Percentiles rank a stretch among this genome's conserved stretches.
phyloP scores from a whole-genome alignment of 148 eudicot genomes.

The Camellia granthamiana region DNA sequence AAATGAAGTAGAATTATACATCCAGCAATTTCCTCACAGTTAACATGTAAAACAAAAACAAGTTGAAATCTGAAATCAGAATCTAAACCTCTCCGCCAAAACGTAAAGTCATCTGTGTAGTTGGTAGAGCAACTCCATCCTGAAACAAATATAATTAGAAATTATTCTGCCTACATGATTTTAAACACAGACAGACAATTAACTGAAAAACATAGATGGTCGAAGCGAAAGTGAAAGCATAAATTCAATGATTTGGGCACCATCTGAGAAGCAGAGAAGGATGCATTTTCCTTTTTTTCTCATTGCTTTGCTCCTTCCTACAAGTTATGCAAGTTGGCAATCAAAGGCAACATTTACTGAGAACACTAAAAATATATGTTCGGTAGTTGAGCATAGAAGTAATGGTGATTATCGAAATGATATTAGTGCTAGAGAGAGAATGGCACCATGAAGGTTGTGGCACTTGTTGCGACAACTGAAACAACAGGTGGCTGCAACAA shows the following conservation, averaged over 20 bases:
- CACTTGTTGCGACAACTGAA: neutral
- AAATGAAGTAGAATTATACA: neutral
- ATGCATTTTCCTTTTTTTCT: neutral
- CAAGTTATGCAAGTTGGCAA: neutral
- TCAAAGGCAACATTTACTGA: neutral
- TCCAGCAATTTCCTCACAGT: neutral
- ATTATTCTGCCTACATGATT: neutral
- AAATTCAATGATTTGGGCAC: neutral
- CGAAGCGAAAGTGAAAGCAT: neutral
- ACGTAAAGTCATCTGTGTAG: constrained; percentile 70
- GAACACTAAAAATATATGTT: neutral
- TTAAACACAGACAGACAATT: neutral
- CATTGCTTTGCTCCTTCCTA: neutral
- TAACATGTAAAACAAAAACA: neutral
- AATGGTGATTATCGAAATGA: neutral
- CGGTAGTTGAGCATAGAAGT: neutral
- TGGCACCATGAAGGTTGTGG: neutral
- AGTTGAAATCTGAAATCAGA: constrained; percentile 15
- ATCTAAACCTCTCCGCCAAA: constrained; percentile 90
- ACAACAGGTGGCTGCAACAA: neutral
- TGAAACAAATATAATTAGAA: constrained; percentile 18
- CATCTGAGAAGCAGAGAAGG: constrained; percentile 1
- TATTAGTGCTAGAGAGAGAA: neutral
- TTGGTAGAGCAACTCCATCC: constrained; percentile 94
- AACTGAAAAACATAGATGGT: neutral